phyloP scores from a whole-genome alignment of 2,329 filamentous ascomycete species.

The Huntiella bhutanensis region DNA sequence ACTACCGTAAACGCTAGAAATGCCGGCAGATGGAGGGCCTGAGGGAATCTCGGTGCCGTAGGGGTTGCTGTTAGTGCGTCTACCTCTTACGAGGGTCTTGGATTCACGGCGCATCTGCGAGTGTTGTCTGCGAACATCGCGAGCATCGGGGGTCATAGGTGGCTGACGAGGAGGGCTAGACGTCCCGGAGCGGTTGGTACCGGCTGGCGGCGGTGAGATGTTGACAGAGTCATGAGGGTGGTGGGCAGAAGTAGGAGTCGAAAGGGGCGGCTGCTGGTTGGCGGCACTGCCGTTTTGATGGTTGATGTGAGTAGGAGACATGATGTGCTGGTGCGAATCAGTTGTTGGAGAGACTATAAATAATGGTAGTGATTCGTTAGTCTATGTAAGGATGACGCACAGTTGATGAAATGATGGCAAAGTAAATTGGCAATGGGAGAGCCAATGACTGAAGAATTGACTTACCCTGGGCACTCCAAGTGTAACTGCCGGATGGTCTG shows the following conservation, averaged over 20 bases:
- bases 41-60: conserved; percentile 24
- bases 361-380: not conserved
- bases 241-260: conserved; percentile 9
- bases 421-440: too few relatives aligned
- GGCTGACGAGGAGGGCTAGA: conserved; percentile 35
- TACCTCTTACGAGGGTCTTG: conserved; percentile 31
- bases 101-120: conserved; percentile 40
- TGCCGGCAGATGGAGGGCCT: conserved; percentile 21
- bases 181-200: conserved; percentile 28
- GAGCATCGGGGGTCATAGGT: conserved; percentile 37
- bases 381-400: too few relatives aligned
- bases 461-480: conserved; percentile 7
- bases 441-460: not conserved
- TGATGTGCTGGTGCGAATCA: conserved; percentile 10
- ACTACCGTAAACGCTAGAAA: conserved; percentile 9
- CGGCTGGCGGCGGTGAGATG: conserved; percentile 27
- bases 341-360: conserved; percentile 5
- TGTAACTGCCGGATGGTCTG: conserved; percentile 7
- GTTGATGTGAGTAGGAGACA: conserved; percentile 3
- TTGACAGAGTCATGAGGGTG: conserved; percentile 20
- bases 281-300: not conserved
- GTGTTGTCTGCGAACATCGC: conserved; percentile 41
- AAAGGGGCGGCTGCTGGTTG: not conserved
- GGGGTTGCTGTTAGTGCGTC: conserved; percentile 30
- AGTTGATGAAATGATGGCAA: too few relatives aligned